phyloP scores from a whole-genome alignment of 2,329 filamentous ascomycete species.

The Periconia sp. region DNA sequence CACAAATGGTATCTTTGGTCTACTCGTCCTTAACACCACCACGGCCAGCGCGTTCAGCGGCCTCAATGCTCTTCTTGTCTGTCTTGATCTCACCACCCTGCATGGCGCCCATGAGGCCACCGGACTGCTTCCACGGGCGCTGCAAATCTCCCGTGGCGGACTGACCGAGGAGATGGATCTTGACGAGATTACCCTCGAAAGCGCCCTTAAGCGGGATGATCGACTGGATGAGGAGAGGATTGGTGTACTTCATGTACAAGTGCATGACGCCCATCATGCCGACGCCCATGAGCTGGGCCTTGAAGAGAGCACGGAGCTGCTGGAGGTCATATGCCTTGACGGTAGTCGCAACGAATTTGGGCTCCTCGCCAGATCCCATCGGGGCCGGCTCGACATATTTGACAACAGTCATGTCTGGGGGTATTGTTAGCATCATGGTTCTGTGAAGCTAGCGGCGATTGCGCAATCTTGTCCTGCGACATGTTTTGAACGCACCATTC shows the following conservation, averaged over 20 bases:
- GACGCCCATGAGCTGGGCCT: constrained; percentile 91
- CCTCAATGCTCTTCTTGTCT: constrained; percentile 69
- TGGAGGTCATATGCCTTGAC: constrained; percentile 91
- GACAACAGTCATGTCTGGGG: constrained; percentile 87
- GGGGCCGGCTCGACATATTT: constrained; percentile 98
- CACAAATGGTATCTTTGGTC: no score
- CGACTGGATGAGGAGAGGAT: constrained; percentile 97
- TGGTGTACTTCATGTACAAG: constrained; percentile 99
- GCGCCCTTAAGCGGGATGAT: constrained; percentile 97
- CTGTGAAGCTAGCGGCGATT: no score
- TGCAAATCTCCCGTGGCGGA: constrained; percentile 89
- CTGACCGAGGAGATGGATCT: constrained; percentile 90
- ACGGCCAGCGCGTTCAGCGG: constrained; percentile 57
- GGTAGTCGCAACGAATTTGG: constrained; percentile 95
- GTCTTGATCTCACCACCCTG: constrained; percentile 78
- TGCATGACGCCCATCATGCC: constrained; percentile 99
- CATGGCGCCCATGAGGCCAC: constrained; percentile 82
- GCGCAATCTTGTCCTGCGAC: no score
- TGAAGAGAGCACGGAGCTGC: constrained; percentile 85
- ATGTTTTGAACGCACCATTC: constrained; percentile 72
- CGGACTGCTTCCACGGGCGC: constrained; percentile 89
- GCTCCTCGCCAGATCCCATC: constrained; percentile 91
- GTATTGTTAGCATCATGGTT: constrained; percentile 22
- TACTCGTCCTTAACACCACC: constrained; percentile 62
- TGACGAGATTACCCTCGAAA: constrained; percentile 92